Percentiles rank a stretch among this genome's conserved stretches.
Evolutionary conservation across 169 alveolate genomes (phyloP).

Genomic region (Plasmodium chabaudi): DNA sequence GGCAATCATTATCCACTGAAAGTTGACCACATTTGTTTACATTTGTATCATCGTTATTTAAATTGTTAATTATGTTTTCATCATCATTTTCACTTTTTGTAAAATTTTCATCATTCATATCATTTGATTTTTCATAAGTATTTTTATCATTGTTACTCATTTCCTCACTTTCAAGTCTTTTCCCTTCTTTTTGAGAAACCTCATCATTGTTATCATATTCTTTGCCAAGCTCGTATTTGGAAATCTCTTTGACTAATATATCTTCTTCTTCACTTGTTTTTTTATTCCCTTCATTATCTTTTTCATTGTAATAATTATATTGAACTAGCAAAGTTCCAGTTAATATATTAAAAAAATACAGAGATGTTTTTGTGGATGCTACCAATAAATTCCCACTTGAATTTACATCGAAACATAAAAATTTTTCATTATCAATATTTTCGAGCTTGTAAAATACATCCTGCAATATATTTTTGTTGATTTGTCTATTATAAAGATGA

Average conservation of each 20-base stretch:
- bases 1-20: neutral
- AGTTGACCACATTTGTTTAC: neutral
- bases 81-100: slow-evolving; percentile 12
- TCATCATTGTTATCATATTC: neutral
- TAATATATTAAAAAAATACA: slow-evolving; percentile 53
- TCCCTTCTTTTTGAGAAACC: neutral
- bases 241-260: neutral
- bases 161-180: neutral
- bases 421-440: slow-evolving; percentile 58
- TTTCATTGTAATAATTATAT: slow-evolving; percentile 40
- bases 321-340: slow-evolving; percentile 63
- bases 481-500: slow-evolving; percentile 72
- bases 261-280: neutral
- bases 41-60: slow-evolving; percentile 1
- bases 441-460: slow-evolving; percentile 70
- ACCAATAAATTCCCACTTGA: slow-evolving; percentile 53
- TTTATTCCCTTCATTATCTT: slow-evolving; percentile 1
- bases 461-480: slow-evolving; percentile 49
- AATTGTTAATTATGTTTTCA: neutral
- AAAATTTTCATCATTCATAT: neutral
- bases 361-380: slow-evolving; percentile 41
- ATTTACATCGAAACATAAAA: slow-evolving; percentile 72
- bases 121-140: neutral
- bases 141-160: neutral
- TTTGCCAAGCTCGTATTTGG: neutral